These are phyloP conservation scores for Alternaria conjuncta DNA, from an alignment of 2,329 filamentous ascomycete species.

Conservation along the genomic window DNA sequence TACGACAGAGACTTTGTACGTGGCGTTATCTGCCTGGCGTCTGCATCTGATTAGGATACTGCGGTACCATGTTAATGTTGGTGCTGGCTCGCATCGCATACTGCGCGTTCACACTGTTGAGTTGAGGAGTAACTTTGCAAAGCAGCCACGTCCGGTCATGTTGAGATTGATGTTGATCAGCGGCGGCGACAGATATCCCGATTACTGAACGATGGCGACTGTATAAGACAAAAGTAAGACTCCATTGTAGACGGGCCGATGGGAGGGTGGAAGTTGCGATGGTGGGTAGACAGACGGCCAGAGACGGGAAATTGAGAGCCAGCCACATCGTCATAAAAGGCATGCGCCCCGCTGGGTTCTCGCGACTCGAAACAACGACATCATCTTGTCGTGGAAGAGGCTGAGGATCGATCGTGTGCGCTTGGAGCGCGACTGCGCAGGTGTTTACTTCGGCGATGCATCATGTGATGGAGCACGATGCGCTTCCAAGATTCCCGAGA, in stretches of 20 bases:
- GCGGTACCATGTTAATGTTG: background rate
- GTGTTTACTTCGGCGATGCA: background rate
- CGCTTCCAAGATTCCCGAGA: background rate
- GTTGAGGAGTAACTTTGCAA: background rate
- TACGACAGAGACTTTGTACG: background rate
- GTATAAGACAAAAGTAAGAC: background rate
- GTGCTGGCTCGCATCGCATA: background rate
- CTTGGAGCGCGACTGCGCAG: background rate
- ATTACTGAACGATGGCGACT: background rate
- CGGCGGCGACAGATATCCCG: background rate
- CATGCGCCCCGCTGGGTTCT: background rate
- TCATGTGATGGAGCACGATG: background rate
- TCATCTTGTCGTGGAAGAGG: background rate
- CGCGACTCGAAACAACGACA: background rate
- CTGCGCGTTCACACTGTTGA: background rate
- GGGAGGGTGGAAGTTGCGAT: background rate
- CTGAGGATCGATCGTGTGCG: background rate
- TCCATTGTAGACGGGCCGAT: background rate
- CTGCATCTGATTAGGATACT: background rate
- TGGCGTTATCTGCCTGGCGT: background rate
- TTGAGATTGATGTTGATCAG: background rate
- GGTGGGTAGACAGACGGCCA: background rate
- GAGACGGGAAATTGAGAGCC: background rate
- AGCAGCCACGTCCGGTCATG: background rate
- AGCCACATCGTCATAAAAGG: background rate